A percentile compares a stretch with the other conserved stretches of the same genome.
These are phyloP conservation scores for Singerocomus inundabilis DNA, from an alignment of 1,284 basidiomycete species.

Conservation along the genomic window DNA sequence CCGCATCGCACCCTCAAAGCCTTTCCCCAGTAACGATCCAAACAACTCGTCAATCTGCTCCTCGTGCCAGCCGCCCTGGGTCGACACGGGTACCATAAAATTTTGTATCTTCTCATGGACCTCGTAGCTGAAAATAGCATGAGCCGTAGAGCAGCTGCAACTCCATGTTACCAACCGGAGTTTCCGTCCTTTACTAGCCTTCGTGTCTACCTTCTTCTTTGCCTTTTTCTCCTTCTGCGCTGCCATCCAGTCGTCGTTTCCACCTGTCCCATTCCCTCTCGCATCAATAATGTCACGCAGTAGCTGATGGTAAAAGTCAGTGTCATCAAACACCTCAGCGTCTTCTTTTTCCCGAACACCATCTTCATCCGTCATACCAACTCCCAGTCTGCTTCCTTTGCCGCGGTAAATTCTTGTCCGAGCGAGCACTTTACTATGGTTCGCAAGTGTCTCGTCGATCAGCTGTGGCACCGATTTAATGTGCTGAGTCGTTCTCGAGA, in stretches of 20 bases:
- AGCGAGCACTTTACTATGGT: slow-evolving; percentile 53
- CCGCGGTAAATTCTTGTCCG: slow-evolving; percentile 56
- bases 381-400: slow-evolving; percentile 44
- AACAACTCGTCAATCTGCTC: slow-evolving; percentile 94
- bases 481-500: slow-evolving; percentile 50
- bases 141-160: background rate
- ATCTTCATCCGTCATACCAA: slow-evolving; percentile 21
- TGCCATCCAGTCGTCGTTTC: slow-evolving; percentile 60
- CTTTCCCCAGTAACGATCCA: slow-evolving; percentile 75
- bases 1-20: slow-evolving; percentile 43
- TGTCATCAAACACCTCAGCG: slow-evolving; percentile 77
- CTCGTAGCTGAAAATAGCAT: slow-evolving; percentile 62
- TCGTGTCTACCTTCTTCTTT: slow-evolving; percentile 86
- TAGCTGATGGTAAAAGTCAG: slow-evolving; percentile 88
- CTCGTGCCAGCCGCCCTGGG: slow-evolving; percentile 77
- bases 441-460: slow-evolving; percentile 66
- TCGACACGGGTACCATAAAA: slow-evolving; percentile 87
- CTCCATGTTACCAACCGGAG: slow-evolving; percentile 52
- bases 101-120: slow-evolving; percentile 92
- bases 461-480: slow-evolving; percentile 64
- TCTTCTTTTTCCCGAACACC: slow-evolving; percentile 39
- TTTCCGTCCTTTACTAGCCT: slow-evolving; percentile 90
- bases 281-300: slow-evolving; percentile 85
- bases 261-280: slow-evolving; percentile 44
- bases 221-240: slow-evolving; percentile 66